Conservation (phyloP, 768 basidiomycete species). For the Lactarius quietus region DNA sequence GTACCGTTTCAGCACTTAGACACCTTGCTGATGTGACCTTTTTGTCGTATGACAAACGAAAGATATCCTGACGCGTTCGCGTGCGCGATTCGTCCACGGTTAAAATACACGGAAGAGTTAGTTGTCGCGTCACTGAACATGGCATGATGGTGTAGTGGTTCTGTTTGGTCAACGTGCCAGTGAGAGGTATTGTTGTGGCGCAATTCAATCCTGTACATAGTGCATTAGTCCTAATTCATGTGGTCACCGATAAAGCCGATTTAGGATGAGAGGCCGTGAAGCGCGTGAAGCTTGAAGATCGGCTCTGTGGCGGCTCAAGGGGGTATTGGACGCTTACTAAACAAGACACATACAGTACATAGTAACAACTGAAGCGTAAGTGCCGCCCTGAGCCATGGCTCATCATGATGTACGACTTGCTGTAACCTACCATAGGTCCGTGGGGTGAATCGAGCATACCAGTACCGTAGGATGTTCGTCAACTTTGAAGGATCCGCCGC, state of each 20-base stretch:
- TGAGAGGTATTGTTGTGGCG: not conserved
- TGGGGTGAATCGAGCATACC: not conserved
- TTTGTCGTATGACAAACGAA: not conserved
- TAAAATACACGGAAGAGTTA: constrained; percentile 15
- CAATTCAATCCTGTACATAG: not conserved
- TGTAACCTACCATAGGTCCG: not conserved
- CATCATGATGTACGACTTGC: not conserved
- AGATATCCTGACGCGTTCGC: constrained; percentile 28
- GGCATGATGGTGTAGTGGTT: not conserved
- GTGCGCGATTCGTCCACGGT: constrained; percentile 29
- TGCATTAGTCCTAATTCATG: not conserved
- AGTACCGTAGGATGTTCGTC: not conserved
- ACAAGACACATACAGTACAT: not conserved
- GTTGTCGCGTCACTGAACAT: constrained; percentile 14
- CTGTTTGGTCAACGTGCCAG: not conserved
- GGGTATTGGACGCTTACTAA: not conserved
- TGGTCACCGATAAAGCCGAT: not conserved
- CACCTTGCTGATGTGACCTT: not conserved
- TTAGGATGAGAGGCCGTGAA: not conserved
- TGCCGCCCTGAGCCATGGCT: not conserved
- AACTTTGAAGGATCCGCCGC: not conserved
- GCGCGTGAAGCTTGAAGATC: no score
- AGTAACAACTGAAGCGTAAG: no score
- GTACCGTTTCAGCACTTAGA: not conserved
- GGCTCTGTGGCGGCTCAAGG: no score